Conservation (phyloP, 768 basidiomycete species). For the Amanita rubescens region DNA sequence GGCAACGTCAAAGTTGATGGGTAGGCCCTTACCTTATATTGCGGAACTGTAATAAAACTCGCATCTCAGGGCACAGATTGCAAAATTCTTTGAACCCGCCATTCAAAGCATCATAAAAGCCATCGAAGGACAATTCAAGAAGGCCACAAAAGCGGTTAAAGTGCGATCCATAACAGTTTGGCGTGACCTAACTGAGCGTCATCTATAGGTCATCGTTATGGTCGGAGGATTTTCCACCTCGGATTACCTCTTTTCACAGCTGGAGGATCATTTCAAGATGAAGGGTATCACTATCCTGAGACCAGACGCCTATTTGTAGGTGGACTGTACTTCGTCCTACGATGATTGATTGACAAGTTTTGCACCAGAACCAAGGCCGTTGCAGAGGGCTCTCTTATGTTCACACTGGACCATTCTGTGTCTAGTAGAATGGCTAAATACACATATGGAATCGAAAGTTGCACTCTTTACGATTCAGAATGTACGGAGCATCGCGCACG, state of each 20-base stretch:
- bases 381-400: constrained; percentile 19
- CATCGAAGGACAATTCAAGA: background rate
- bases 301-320: constrained; percentile 41
- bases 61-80: background rate
- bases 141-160: background rate
- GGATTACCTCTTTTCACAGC: constrained; percentile 38
- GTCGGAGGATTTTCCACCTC: constrained; percentile 49
- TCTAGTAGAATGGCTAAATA: constrained; percentile 9
- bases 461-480: constrained; percentile 1
- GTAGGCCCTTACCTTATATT: background rate
- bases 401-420: constrained; percentile 17
- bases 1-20: background rate
- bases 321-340: constrained; percentile 2
- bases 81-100: constrained; percentile 6
- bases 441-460: constrained; percentile 12
- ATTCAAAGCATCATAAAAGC: constrained; percentile 1
- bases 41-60: background rate
- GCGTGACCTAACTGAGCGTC: background rate
- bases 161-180: background rate
- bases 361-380: constrained; percentile 18
- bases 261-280: constrained; percentile 28
- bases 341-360: background rate
- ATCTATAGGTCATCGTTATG: constrained; percentile 31
- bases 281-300: constrained; percentile 29
- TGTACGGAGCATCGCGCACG: constrained; percentile 10